These are phyloP conservation scores for Lactarius quietus DNA, from an alignment of 768 basidiomycete genomes.

Conservation along the genomic window DNA sequence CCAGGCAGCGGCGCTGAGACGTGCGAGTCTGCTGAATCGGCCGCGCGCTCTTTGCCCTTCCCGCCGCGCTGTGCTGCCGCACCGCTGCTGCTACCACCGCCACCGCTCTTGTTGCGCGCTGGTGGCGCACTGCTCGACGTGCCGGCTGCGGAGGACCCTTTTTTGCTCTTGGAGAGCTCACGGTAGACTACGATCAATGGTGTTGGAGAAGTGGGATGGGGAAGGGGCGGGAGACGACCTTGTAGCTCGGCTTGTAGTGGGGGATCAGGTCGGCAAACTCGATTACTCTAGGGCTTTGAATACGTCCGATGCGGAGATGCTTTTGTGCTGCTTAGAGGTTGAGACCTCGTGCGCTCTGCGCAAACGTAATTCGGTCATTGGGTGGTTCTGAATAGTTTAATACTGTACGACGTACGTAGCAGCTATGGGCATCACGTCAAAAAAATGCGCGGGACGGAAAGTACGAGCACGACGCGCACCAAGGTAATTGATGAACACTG, in stretches of 20 bases:
- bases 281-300: conserved; percentile 79
- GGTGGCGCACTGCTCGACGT: conserved; percentile 29
- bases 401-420: conserved; percentile 36
- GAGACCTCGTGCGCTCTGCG: conserved; percentile 86
- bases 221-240: conserved; percentile 30
- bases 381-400: conserved; percentile 20
- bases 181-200: conserved; percentile 53
- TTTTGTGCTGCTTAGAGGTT: conserved; percentile 77
- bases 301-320: conserved; percentile 86
- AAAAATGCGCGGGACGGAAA: not conserved
- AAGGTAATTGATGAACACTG: conserved; percentile 93
- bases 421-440: conserved; percentile 9
- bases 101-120: conserved; percentile 9
- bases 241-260: conserved; percentile 61
- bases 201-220: not conserved
- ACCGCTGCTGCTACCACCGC: not conserved
- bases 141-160: conserved; percentile 34
- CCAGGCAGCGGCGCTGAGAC: conserved; percentile 26
- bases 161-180: conserved; percentile 58
- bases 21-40: not conserved
- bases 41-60: conserved; percentile 23
- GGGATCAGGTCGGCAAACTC: conserved; percentile 72
- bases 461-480: conserved; percentile 49
- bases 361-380: not conserved
- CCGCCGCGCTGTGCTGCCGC: conserved; percentile 13